phyloP scores from a whole-genome alignment of 1,284 basidiomycete species.

The Fomes fomentarius region DNA sequence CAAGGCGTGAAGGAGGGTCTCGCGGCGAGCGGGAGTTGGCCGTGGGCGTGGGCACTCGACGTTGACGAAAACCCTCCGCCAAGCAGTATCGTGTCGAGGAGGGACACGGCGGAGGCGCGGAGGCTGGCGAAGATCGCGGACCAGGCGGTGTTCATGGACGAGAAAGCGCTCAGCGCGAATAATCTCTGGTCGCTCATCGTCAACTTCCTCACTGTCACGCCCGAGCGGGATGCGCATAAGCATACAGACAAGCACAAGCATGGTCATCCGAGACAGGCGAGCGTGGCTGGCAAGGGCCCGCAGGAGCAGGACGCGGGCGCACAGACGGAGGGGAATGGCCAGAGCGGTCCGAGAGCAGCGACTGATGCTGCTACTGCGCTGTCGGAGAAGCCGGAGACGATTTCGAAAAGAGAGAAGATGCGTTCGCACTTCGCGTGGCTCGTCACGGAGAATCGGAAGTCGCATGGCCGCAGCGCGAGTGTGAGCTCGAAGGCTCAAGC shows the following conservation, averaged over 20 bases:
- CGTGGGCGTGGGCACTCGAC: conserved; percentile 78
- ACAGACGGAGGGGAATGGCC: neutral
- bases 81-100: conserved; percentile 77
- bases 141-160: conserved; percentile 57
- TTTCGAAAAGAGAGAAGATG: conserved; percentile 24
- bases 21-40: conserved; percentile 56
- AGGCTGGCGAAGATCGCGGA: conserved; percentile 73
- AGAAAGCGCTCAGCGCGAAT: conserved; percentile 62
- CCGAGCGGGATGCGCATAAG: conserved; percentile 32
- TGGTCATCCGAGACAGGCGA: neutral
- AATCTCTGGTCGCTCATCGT: conserved; percentile 70
- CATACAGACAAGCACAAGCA: conserved; percentile 15
- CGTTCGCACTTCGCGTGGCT: conserved; percentile 32
- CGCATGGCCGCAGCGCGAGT: conserved; percentile 1
- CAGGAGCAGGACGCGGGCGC: neutral
- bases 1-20: conserved; percentile 53
- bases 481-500: neutral
- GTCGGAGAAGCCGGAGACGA: neutral
- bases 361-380: no score
- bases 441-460: conserved; percentile 28
- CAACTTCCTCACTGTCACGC: conserved; percentile 55
- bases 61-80: conserved; percentile 78
- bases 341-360: neutral
- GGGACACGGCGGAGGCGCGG: conserved; percentile 77
- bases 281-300: neutral